Conservation (phyloP, 106 monocot species). For the Allium sativum region DNA sequence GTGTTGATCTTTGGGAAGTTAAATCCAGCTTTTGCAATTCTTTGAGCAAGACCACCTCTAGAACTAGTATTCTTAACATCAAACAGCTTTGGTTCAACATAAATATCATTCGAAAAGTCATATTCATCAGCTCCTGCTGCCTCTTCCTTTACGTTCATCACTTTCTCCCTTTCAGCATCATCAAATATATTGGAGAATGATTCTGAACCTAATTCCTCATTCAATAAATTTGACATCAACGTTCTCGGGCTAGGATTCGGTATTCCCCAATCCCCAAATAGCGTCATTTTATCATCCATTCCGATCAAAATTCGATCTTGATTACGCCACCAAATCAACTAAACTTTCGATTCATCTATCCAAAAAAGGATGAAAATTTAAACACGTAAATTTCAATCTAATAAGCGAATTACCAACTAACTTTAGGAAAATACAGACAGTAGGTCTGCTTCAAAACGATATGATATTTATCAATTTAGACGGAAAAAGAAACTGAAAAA, state of each 20-base stretch:
- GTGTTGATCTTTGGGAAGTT: constrained; percentile 58
- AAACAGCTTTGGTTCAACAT: constrained; percentile 5
- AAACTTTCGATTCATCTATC: constrained; percentile 4
- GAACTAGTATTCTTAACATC: constrained; percentile 22
- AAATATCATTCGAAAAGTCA: constrained; percentile 11
- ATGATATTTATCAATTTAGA: neutral
- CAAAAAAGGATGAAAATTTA: neutral
- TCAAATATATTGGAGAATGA: constrained; percentile 14
- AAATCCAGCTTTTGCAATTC: constrained; percentile 62
- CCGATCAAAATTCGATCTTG: constrained; percentile 12
- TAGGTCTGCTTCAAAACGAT: neutral
- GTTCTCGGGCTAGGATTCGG: constrained; percentile 50
- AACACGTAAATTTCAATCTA: too few relatives aligned
- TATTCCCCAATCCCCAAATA: constrained; percentile 45
- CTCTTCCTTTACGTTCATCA: constrained; percentile 5
- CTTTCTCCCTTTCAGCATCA: constrained; percentile 11
- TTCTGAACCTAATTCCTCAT: constrained; percentile 33
- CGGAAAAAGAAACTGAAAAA: neutral
- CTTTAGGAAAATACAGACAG: neutral
- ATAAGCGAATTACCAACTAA: constrained; percentile 1
- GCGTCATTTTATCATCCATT: constrained; percentile 24
- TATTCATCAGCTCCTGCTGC: constrained; percentile 13
- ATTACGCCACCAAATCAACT: neutral
- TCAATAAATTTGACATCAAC: constrained; percentile 30
- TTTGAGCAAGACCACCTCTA: constrained; percentile 53